Evolutionary conservation across 2,329 filamentous ascomycete genomes (phyloP), one percentile per base, ranked within the genome.

Genomic region (Ceratocystis diversiconidia): DNA sequence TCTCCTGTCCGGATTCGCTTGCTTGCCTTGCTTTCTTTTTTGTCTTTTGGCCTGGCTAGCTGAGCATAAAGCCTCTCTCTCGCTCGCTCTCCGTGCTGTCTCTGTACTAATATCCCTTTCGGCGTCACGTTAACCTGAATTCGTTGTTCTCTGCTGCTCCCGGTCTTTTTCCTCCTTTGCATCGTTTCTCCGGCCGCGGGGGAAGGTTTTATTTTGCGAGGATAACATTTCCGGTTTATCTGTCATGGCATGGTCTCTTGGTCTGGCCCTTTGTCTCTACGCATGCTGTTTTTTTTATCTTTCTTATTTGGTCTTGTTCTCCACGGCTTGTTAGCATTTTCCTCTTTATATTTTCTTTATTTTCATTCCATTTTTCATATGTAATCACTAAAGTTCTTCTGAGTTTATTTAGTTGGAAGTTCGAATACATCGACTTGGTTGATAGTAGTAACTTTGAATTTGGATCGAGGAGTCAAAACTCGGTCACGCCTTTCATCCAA

Each of bases 51-150:
- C 36, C 36, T 41, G 36, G 36, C 36, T 41, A 41, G 36, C 36
- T 41, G 10, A 41, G 36, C 36, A 41, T 48, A 19, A n/a, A 48
- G 46, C 48, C 19, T 50, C 44, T 46, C 48, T 50, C 48, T 48
- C n/a, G 17, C 46, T 19, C 46, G 46, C 46, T 22, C 19, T 48
- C 15, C 19, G 17, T 48, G 46, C 17, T 48, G 46, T 48, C 25
- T 59, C 55, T 59, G 55, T 59, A 59, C 55, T 59, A 59, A 59
- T 59, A 59, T 59, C 55, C 55, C 55, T 30, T 59, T 59, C 32
- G 55, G 55, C 55, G 55, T 59, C 55, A 36, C 22, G 30, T 59
- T 32, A 36, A 3, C 17, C 60, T 46, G 15, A n/a, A 15, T 46
- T 19, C 41, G 32, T 25, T 62, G 5, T 32, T 46, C 36, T 25